These are phyloP conservation scores for Scleroderma citrinum DNA, from an alignment of 768 basidiomycete genomes.

Conservation along the genomic window DNA sequence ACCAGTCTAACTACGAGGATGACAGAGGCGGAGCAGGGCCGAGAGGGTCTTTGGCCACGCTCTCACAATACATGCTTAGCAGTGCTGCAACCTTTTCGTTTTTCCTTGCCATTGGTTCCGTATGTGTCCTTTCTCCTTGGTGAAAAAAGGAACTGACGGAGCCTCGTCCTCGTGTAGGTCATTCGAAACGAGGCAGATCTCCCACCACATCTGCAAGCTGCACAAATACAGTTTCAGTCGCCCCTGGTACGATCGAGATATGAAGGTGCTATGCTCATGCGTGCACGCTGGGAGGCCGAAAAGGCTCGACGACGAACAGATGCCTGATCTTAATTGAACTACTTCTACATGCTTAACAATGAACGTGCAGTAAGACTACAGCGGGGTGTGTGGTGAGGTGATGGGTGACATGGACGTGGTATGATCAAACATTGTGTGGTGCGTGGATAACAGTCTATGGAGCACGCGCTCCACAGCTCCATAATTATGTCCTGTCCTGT, in stretches of 20 bases:
- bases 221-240: conserved; percentile 50
- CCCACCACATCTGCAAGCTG: conserved; percentile 57
- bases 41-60: conserved; percentile 81
- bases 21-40: conserved; percentile 85
- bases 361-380: conserved; percentile 9
- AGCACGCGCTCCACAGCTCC: too few species aligned
- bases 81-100: conserved; percentile 97
- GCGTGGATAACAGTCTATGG: too few species aligned
- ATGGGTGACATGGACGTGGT: too few species aligned
- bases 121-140: conserved; percentile 31
- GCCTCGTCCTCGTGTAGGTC: conserved; percentile 53
- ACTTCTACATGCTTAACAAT: conserved; percentile 7
- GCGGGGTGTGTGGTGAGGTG: conserved; percentile 10
- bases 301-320: conserved; percentile 25
- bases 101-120: conserved; percentile 93
- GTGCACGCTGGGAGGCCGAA: conserved; percentile 71
- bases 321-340: conserved; percentile 9
- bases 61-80: conserved; percentile 97
- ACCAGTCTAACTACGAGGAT: conserved; percentile 2
- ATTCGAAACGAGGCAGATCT: conserved; percentile 75
- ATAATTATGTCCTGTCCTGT: too few species aligned
- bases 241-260: conserved; percentile 56
- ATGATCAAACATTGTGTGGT: too few species aligned
- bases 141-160: too few species aligned
- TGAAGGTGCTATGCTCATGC: conserved; percentile 66